Evolutionary conservation across 2,329 filamentous ascomycete species (phyloP), one percentile per base, ranked within the genome.

Genomic region (Magnaporthiopsis poae): DNA sequence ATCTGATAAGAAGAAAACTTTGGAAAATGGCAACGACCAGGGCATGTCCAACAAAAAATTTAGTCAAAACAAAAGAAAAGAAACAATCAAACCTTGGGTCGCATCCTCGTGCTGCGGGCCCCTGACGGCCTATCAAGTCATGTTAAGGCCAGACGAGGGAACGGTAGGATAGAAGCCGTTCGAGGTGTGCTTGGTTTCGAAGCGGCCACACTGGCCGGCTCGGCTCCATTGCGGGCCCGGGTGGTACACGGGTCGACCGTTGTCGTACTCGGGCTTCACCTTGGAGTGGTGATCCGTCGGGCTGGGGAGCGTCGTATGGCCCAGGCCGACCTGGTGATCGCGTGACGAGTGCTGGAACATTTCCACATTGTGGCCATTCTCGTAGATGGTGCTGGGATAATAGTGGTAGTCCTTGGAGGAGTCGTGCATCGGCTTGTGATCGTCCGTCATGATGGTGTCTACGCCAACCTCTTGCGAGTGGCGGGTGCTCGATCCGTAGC

Each of bases 401-500:
- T 86, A 86, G 67, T 84, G 80, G 68, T 86, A 86, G 0, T 79
- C 80, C 68, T 84, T 85, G 18, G 78, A 73, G 18, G 78, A 73
- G 15, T 75, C 78, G 0, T 80, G 76, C 60, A 85, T 80, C 2
- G 77, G 73, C 72, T 85, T 84, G 27, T 79, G 78, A 13, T 86
- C 82, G 25, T 85, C 82, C 1, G 80, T 68, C 52, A 87, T 81
- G 66, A 83, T 78, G 1, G 81, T 76, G 63, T 86, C 84, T 64
- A 80, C 74, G 0, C 78, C 78, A 60, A 86, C 76, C 5, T 84
- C 81, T 65, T 83, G 80, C 65, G 82, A 80, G 64, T 81, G 78
- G 4, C 74, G 72, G 18, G 78, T 78, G 18, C 74, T 74, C 21
- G 73, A 71, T 27, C 78, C 77, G 68, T 82, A 82, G 68, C 81